A percentile compares a stretch with the other conserved stretches of the same genome.
phyloP scores from a whole-genome alignment of 768 basidiomycete genomes.

The Mycena pura region DNA sequence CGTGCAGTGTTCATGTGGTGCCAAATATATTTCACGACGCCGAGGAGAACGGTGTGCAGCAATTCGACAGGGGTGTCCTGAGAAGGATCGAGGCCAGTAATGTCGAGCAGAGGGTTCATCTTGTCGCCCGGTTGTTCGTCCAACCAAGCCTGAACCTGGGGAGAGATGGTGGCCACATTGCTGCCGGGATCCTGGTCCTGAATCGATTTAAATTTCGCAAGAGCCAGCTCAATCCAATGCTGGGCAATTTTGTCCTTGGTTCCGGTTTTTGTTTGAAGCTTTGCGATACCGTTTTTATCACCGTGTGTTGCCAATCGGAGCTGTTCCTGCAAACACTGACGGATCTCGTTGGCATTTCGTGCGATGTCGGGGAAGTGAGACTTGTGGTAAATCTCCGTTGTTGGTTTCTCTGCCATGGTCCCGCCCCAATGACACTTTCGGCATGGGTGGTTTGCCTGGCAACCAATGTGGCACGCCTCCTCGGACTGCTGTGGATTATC shows the following conservation, averaged over 20 bases:
- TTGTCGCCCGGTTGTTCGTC: neutral
- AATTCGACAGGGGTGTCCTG: too few relatives aligned
- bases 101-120: slow-evolving; percentile 12
- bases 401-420: slow-evolving; percentile 33
- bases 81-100: too few relatives aligned
- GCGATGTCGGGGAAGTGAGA: slow-evolving; percentile 21
- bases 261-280: slow-evolving; percentile 37
- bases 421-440: slow-evolving; percentile 40
- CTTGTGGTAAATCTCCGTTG: slow-evolving; percentile 35
- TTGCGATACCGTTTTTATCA: slow-evolving; percentile 12
- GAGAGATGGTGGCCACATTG: neutral
- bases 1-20: too few relatives aligned
- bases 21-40: too few relatives aligned
- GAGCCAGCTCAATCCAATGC: slow-evolving; percentile 42
- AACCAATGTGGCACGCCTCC: slow-evolving; percentile 41
- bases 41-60: too few relatives aligned
- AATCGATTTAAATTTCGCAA: too few relatives aligned
- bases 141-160: slow-evolving; percentile 8
- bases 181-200: too few relatives aligned
- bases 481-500: slow-evolving; percentile 45
- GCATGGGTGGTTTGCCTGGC: slow-evolving; percentile 42
- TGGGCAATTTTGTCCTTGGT: slow-evolving; percentile 40
- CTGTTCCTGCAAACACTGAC: slow-evolving; percentile 24
- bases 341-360: slow-evolving; percentile 15
- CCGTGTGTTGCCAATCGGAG: slow-evolving; percentile 28